Conservation (phyloP, 306 rosid genomes). For the Prunus padus region DNA sequence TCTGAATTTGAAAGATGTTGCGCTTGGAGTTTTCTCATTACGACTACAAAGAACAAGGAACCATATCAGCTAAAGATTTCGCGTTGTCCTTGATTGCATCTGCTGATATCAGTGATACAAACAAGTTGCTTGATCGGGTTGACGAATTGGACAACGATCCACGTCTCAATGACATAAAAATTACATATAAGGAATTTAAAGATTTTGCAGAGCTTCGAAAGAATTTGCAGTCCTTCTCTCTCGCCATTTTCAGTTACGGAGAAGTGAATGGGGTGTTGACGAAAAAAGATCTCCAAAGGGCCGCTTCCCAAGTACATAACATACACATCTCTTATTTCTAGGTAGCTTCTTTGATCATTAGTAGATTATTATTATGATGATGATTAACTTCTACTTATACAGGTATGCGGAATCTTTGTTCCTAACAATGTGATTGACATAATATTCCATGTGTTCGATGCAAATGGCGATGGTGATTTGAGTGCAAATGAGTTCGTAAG, state of each 20-base stretch:
- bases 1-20: constrained; percentile 49
- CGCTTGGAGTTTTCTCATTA: constrained; percentile 71
- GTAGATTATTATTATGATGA: background rate
- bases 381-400: constrained; percentile 6
- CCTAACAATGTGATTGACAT: constrained; percentile 59
- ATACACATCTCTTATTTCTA: background rate
- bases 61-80: constrained; percentile 70
- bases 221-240: constrained; percentile 53
- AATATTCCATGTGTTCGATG: constrained; percentile 71
- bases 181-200: constrained; percentile 64
- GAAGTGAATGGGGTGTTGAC: constrained; percentile 63
- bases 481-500: constrained; percentile 63
- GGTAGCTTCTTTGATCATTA: background rate
- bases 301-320: constrained; percentile 66
- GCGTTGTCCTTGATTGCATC: constrained; percentile 84
- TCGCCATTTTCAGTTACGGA: constrained; percentile 77
- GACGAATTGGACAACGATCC: constrained; percentile 41
- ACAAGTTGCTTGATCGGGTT: constrained; percentile 58
- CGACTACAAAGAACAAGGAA: constrained; percentile 54
- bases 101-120: constrained; percentile 62
- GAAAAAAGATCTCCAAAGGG: constrained; percentile 73
- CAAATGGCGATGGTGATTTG: constrained; percentile 56
- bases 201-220: constrained; percentile 61
- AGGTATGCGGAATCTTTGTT: constrained; percentile 67
- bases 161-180: constrained; percentile 32